phyloP scores from a whole-genome alignment of 1,284 basidiomycete species.

The Ceratobasidium sp. region DNA sequence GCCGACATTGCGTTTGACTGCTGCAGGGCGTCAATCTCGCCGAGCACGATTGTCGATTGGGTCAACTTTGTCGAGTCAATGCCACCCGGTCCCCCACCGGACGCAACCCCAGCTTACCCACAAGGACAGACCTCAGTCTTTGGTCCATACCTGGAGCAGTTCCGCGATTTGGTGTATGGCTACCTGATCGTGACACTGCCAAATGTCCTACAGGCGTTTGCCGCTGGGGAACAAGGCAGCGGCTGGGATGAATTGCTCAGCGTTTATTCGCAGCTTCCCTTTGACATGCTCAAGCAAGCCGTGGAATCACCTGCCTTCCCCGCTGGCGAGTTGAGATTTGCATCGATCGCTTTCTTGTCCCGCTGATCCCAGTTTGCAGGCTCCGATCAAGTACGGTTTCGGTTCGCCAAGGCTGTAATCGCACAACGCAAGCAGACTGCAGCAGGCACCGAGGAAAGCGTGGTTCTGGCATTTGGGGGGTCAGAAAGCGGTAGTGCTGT shows the following conservation, averaged over 20 bases:
- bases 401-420: constrained; percentile 88
- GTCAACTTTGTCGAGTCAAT: constrained; percentile 75
- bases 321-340: constrained; percentile 40
- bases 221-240: constrained; percentile 46
- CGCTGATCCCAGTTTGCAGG: constrained; percentile 58
- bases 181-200: constrained; percentile 81
- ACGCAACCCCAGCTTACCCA: constrained; percentile 31
- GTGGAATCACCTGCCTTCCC: constrained; percentile 80
- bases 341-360: constrained; percentile 34
- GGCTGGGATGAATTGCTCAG: constrained; percentile 70
- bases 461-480: constrained; percentile 84
- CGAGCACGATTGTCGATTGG: constrained; percentile 78
- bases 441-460: constrained; percentile 65
- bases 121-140: constrained; percentile 64
- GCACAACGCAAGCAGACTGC: constrained; percentile 71
- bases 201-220: constrained; percentile 61
- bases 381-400: constrained; percentile 85
- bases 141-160: constrained; percentile 72
- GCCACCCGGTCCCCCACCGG: constrained; percentile 57
- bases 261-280: constrained; percentile 78
- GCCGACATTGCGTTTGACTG: constrained; percentile 80
- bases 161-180: constrained; percentile 77
- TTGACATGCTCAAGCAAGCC: constrained; percentile 82
- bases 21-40: constrained; percentile 76
- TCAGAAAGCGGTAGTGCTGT: constrained; percentile 77